Evolutionary conservation across 306 rosid species (phyloP).

Genomic region (Quercus variabilis): DNA sequence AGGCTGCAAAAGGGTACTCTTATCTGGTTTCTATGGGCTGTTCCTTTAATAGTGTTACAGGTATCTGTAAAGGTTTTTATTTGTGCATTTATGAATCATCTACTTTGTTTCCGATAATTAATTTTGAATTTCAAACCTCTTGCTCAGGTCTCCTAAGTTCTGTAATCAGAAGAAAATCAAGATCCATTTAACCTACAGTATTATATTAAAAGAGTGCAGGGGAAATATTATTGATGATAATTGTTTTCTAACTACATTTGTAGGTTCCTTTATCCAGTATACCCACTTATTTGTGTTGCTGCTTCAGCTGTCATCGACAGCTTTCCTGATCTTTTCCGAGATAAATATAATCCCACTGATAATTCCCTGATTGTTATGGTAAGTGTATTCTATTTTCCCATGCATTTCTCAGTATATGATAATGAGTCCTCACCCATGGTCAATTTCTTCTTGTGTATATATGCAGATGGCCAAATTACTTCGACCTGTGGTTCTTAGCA

Average conservation of each 20-base stretch:
- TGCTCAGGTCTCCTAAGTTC: neutral
- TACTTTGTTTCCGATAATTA: neutral
- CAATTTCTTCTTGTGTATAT: slow-evolving; percentile 10
- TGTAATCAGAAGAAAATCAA: neutral
- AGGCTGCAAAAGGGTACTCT: neutral
- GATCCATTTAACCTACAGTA: neutral
- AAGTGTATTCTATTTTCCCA: slow-evolving; percentile 17
- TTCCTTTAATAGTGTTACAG: too few relatives aligned
- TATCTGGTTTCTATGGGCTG: neutral
- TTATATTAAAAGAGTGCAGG: neutral
- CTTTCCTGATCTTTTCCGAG: slow-evolving; percentile 81
- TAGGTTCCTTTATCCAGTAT: slow-evolving; percentile 97
- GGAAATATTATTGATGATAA: neutral
- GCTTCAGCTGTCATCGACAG: slow-evolving; percentile 97
- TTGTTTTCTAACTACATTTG: neutral
- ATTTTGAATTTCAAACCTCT: neutral
- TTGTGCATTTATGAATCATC: neutral
- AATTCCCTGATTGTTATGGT: slow-evolving; percentile 50
- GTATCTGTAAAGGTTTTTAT: neutral
- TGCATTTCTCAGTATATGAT: slow-evolving; percentile 4
- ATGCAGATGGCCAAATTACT: slow-evolving; percentile 70
- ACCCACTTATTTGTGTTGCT: slow-evolving; percentile 93
- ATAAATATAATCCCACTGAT: slow-evolving; percentile 50
- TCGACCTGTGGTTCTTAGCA: slow-evolving; percentile 75
- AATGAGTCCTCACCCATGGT: slow-evolving; percentile 5